phyloP scores from a whole-genome alignment of 192 early-diverging fungal genomes.

The Coemansia asiatica region DNA sequence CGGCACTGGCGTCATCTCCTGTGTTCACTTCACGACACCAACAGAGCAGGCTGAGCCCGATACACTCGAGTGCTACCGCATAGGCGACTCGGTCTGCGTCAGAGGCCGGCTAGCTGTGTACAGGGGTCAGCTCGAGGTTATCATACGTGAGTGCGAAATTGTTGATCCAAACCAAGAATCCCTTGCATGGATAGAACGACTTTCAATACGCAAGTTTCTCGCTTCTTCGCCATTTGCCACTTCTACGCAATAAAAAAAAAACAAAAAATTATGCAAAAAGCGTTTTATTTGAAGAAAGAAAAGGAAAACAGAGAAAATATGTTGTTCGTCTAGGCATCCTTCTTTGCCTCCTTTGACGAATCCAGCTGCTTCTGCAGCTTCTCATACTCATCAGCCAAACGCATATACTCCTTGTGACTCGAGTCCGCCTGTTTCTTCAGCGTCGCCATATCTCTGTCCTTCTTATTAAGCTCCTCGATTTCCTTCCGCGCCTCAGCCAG shows the following conservation, averaged over 20 bases:
- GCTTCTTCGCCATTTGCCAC: neutral
- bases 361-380: constrained; percentile 38
- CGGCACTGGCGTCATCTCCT: constrained; percentile 45
- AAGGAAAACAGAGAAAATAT: neutral
- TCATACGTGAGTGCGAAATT: constrained; percentile 15
- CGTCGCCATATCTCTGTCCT: constrained; percentile 49
- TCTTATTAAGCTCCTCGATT: constrained; percentile 45
- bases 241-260: constrained; percentile 2
- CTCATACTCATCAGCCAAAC: constrained; percentile 50
- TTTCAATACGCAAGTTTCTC: constrained; percentile 28
- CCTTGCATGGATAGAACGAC: constrained; percentile 45
- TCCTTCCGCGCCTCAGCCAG: constrained; percentile 46
- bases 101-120: constrained; percentile 35
- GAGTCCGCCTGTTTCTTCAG: constrained; percentile 56
- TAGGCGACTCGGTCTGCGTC: constrained; percentile 34
- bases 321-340: constrained; percentile 29
- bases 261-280: neutral
- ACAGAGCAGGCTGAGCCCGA: constrained; percentile 24
- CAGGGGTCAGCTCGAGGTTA: constrained; percentile 34
- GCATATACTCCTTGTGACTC: constrained; percentile 55
- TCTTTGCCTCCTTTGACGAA: constrained; percentile 40
- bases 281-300: neutral
- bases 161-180: constrained; percentile 39
- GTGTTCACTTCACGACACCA: constrained; percentile 30
- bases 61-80: constrained; percentile 5